These are phyloP conservation scores for Pythium brachiatum DNA, from an alignment of 352 stramenopile species.

Conservation along the genomic window DNA sequence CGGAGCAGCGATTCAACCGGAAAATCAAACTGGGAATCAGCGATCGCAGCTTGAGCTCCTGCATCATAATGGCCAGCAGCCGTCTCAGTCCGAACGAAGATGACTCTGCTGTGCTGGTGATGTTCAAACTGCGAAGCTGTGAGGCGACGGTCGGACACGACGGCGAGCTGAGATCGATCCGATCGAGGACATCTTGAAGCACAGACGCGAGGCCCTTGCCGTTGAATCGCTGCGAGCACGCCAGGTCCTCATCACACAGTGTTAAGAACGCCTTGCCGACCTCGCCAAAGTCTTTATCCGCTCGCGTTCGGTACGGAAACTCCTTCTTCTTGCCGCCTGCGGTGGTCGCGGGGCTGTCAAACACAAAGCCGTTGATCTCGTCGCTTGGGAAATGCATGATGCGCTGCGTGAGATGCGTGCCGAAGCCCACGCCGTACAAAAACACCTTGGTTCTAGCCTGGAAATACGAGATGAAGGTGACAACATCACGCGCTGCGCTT, in stretches of 20 bases:
- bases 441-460: conserved; percentile 44
- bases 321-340: conserved; percentile 24
- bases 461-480: conserved; percentile 44
- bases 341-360: conserved; percentile 50
- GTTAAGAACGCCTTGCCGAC: conserved; percentile 43
- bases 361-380: conserved; percentile 52
- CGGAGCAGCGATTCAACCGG: conserved; percentile 50
- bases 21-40: conserved; percentile 67
- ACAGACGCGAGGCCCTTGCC: conserved; percentile 7
- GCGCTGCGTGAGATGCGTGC: conserved; percentile 60
- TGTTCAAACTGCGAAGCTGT: conserved; percentile 13
- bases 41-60: conserved; percentile 40
- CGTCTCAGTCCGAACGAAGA: conserved; percentile 43
- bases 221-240: conserved; percentile 32
- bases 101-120: conserved; percentile 4
- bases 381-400: conserved; percentile 52
- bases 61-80: conserved; percentile 49
- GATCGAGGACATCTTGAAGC: conserved; percentile 11
- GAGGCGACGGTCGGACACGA: neutral
- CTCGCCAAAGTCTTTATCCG: conserved; percentile 31
- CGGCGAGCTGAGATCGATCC: conserved; percentile 7
- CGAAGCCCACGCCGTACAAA: conserved; percentile 70
- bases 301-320: conserved; percentile 20
- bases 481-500: conserved; percentile 59
- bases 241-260: conserved; percentile 41